A percentile compares a stretch with the other conserved stretches of the same genome.
Evolutionary conservation across 2,329 filamentous ascomycete genomes (phyloP).

Genomic region (Corynespora cassiicola): DNA sequence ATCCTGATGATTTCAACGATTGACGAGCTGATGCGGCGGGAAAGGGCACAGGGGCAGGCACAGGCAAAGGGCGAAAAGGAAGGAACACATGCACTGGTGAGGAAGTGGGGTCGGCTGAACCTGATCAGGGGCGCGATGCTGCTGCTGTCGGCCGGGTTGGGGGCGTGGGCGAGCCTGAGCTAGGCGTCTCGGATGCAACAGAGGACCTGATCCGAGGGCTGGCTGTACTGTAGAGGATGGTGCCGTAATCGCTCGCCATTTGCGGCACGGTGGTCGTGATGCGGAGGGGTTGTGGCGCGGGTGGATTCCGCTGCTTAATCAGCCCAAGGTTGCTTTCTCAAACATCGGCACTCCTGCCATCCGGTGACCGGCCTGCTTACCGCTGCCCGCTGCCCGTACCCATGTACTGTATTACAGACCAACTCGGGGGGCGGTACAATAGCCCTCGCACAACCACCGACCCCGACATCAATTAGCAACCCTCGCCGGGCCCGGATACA

Average conservation of each 20-base stretch:
- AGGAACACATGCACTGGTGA: conserved; percentile 17
- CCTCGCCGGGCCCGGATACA: neutral
- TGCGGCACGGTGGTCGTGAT: neutral
- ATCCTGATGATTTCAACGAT: conserved; percentile 18
- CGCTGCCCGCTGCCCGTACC: too few relatives aligned
- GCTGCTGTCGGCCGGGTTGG: conserved; percentile 14
- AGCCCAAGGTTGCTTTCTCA: neutral
- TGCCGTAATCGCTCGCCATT: conserved; percentile 2
- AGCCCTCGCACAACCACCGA: neutral
- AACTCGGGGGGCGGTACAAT: neutral
- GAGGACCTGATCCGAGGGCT: neutral
- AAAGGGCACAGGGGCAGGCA: neutral
- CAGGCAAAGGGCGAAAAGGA: conserved; percentile 1
- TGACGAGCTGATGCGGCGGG: conserved; percentile 6
- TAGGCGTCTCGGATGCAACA: neutral
- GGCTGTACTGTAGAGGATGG: neutral
- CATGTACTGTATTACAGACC: neutral
- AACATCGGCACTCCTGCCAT: neutral
- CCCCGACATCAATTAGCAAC: neutral
- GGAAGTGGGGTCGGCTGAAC: conserved; percentile 21
- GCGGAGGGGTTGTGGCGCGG: conserved; percentile 2
- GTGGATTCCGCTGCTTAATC: conserved; percentile 4
- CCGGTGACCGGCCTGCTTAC: too few relatives aligned
- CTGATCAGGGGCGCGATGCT: conserved; percentile 16
- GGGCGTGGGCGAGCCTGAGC: conserved; percentile 15